Evolutionary conservation across 331 rosid species (phyloP), one percentile per base, ranked within the genome.

Genomic region (Acacia concinna): DNA sequence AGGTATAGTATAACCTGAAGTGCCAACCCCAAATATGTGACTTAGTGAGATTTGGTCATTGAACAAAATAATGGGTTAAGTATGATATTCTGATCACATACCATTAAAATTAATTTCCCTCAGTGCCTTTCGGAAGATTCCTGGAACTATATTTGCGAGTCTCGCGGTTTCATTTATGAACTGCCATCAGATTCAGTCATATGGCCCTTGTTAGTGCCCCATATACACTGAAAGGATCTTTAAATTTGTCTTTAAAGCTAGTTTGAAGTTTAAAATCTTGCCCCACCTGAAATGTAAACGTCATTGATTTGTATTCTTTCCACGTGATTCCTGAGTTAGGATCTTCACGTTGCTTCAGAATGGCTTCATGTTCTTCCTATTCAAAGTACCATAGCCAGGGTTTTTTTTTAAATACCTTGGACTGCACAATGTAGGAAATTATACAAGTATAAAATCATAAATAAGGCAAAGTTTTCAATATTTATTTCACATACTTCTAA

Each of bases 291-390:
- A 90, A 89, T 82, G 99, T 96, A 78, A 81, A 93, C 74, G 86
- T 90, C 99, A 96, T 96, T 79, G 99, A 93, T 87, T 93, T 96
- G 91, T 96, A 96, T 84, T 96, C 99, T 84, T 90, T 86, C 99
- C 99, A 96, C 34, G 96, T 88, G 78, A 93, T 79, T 81, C 89
- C 91, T 23, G 93, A 84, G 78, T 81, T 87, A 76, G 96, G 84
- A 78, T 82, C 82, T 71, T 89, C 88, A 49, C 96, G 90, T 74
- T 54, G 83, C 82, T 84, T 87, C 27, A 96, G 47, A 73, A 96
- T 96, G 80, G 85, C 84, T 80, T 93, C 97, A 66, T 96, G 97
- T 79, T 96, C 99, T 78, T 89, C 96, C 99, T 96, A 87, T 25
- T 31, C 81, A 37, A 85, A 63, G 81, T 75, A 46, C 71, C 76